Percentiles rank a stretch among this genome's conserved stretches.
Conservation (phyloP, 2,329 filamentous ascomycete species). For the Fusarium transvaalense region DNA sequence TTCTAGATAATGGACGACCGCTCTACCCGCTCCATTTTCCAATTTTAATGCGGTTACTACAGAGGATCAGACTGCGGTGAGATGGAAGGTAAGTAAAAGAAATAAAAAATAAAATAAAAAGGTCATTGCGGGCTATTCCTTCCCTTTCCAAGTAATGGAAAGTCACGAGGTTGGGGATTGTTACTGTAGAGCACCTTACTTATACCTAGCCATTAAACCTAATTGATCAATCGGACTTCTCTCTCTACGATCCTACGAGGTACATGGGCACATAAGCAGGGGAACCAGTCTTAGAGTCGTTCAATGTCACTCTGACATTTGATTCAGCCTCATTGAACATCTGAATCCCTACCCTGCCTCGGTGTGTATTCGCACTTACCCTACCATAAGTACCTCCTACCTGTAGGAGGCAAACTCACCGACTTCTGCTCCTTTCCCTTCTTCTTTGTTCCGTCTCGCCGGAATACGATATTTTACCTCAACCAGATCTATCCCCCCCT, state of each 20-base stretch:
- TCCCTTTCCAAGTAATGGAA: constrained; percentile 6
- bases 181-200: background rate
- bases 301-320: constrained; percentile 35
- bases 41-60: background rate
- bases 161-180: constrained; percentile 34
- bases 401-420: constrained; percentile 30
- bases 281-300: constrained; percentile 1
- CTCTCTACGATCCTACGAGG: background rate
- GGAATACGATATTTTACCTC: constrained; percentile 1
- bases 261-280: background rate
- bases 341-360: constrained; percentile 11
- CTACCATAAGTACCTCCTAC: background rate
- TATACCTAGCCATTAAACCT: background rate
- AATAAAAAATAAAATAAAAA: too few relatives aligned
- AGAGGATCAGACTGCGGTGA: constrained; percentile 26
- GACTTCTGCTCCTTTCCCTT: constrained; percentile 16
- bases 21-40: constrained; percentile 3
- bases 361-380: background rate
- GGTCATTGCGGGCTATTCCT: background rate
- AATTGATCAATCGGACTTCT: background rate
- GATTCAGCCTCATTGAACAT: constrained; percentile 24
- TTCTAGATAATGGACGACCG: constrained; percentile 8
- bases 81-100: constrained; percentile 6
- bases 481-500: background rate
- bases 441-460: background rate